phyloP scores from a whole-genome alignment of 164 flowering plant species.

The Nymphaea thermarum region DNA sequence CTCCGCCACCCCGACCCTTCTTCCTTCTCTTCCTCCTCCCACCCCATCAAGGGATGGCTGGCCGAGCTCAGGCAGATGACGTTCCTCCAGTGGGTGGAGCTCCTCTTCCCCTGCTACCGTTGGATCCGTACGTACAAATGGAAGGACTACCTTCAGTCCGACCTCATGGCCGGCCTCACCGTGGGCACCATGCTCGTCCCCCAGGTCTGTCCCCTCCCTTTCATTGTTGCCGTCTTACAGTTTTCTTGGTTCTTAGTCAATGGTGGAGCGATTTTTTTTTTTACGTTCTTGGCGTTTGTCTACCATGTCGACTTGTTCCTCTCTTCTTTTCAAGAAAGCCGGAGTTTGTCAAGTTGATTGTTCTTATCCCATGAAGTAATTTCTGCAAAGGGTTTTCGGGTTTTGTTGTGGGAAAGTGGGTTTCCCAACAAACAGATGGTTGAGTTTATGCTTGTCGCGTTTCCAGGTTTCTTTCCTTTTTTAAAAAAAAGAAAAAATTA shows the following conservation, averaged over 20 bases:
- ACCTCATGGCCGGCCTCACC: constrained; percentile 78
- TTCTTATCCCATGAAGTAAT: no score
- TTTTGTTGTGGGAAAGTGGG: no score
- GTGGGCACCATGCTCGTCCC: constrained; percentile 98
- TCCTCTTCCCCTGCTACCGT: constrained; percentile 59
- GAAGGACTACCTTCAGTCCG: constrained; percentile 70
- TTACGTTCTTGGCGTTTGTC: neutral
- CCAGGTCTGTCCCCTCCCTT: constrained; percentile 41
- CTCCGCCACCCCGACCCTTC: constrained; percentile 44
- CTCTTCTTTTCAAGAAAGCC: no score
- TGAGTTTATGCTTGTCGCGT: no score
- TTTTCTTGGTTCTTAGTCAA: no score
- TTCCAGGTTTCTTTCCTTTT: no score
- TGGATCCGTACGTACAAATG: constrained; percentile 78
- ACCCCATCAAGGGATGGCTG: constrained; percentile 21
- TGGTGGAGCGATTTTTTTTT: neutral
- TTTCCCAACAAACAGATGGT: no score
- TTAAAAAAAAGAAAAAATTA: no score
- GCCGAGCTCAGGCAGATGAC: constrained; percentile 39
- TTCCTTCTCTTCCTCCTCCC: constrained; percentile 4
- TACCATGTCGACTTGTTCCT: neutral
- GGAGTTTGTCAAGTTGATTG: no score
- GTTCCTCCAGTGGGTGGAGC: constrained; percentile 48
- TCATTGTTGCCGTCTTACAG: no score
- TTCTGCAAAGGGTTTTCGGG: no score